Conservation (phyloP, 805 yeast species). For the Starmerella apicola region DNA sequence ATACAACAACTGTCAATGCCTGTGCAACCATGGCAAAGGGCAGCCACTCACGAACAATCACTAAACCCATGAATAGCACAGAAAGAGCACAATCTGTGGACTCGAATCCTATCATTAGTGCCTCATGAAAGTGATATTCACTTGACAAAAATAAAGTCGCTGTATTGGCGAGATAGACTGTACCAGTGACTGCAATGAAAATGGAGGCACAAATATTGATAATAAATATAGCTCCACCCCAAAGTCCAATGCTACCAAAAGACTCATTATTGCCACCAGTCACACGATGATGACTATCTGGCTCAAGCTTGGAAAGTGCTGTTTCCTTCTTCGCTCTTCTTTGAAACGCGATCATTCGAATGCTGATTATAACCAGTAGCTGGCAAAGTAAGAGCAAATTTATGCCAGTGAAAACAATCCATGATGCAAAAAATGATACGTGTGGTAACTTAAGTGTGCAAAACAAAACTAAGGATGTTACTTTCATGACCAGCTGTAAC, state of each 20-base stretch:
- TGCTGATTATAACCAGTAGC: not conserved
- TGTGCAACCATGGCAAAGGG: slow-evolving; percentile 21
- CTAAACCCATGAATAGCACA: slow-evolving; percentile 18
- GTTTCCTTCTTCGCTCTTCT: not conserved
- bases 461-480: slow-evolving; percentile 11
- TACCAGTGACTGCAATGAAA: slow-evolving; percentile 14
- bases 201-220: slow-evolving; percentile 6
- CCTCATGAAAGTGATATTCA: slow-evolving; percentile 6
- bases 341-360: not conserved
- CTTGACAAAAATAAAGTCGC: slow-evolving; percentile 12
- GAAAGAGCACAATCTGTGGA: slow-evolving; percentile 17
- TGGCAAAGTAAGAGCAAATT: slow-evolving; percentile 9
- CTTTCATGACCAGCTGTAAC: slow-evolving; percentile 13
- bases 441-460: slow-evolving; percentile 6
- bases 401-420: slow-evolving; percentile 16
- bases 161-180: slow-evolving; percentile 16
- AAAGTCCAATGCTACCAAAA: slow-evolving; percentile 1
- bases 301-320: slow-evolving; percentile 3
- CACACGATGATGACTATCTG: not conserved
- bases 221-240: slow-evolving; percentile 7
- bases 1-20: slow-evolving; percentile 17
- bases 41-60: slow-evolving; percentile 13
- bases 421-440: slow-evolving; percentile 5
- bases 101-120: slow-evolving; percentile 15
- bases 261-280: not conserved